These are phyloP conservation scores for Raddia guianensis DNA, from an alignment of 176 grass and related monocot species.

Conservation along the genomic window DNA sequence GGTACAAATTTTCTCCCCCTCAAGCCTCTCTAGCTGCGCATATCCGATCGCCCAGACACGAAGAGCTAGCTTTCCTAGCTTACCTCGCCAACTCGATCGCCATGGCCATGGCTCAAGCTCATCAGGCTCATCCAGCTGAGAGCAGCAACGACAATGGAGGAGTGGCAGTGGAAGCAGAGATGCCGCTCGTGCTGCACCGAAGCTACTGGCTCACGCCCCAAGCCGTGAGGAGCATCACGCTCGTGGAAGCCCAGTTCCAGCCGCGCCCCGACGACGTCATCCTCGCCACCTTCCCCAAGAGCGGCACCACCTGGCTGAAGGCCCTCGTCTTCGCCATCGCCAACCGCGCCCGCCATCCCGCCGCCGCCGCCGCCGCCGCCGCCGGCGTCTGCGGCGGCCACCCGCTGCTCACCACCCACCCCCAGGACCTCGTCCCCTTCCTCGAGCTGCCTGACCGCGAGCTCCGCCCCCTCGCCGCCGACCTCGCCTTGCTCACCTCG, in stretches of 20 bases:
- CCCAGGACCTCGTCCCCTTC: neutral
- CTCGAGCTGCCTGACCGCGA: conserved; percentile 17
- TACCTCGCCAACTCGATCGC: too few species aligned
- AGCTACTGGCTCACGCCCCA: conserved; percentile 11
- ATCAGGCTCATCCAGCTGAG: neutral
- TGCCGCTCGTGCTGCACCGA: conserved; percentile 2
- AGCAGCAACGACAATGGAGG: neutral
- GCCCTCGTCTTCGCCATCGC: conserved; percentile 35
- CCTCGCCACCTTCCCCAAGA: conserved; percentile 37
- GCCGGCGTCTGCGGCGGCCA: neutral
- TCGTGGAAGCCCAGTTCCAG: conserved; percentile 29
- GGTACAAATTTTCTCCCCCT: too few species aligned
- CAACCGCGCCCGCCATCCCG: neutral
- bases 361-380: too few species aligned
- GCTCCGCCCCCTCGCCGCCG: conserved; percentile 6
- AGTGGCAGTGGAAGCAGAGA: conserved; percentile 3
- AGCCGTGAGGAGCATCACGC: neutral
- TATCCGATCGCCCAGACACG: neutral
- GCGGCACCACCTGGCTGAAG: conserved; percentile 48
- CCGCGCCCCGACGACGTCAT: conserved; percentile 39
- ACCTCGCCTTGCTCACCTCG: neutral
- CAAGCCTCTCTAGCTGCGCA: neutral
- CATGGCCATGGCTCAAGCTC: neutral
- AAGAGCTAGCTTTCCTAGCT: neutral
- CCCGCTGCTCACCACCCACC: neutral